Base-by-base conservation (phyloP, 768 basidiomycete species). In the Daedalea quercina region DNA sequence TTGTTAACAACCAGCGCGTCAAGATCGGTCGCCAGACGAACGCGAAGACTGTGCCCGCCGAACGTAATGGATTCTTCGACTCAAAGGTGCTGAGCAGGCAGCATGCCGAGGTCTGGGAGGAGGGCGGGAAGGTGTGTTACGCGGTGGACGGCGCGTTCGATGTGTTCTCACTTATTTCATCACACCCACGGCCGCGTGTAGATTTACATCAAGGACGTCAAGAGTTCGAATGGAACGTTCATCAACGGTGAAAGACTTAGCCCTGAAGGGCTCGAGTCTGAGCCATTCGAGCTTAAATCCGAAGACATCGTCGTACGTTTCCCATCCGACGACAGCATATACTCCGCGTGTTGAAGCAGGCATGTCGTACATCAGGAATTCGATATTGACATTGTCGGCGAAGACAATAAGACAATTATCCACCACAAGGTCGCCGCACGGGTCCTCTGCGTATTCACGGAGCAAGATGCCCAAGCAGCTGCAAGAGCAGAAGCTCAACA, bases 81-180 rank as follows among this genome's bases (percentile, higher is more conserved):
- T 89, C 86, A 22, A 97, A 98, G 67, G 86, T 98, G 8, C 76
- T 99, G 55, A 91, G 89, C 60, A 76, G 95, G 60, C 88, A 90
- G 73, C 95, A 98, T 65, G 95, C 95, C 13, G 95, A 98, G 71
- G 90, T 99, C n/a, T 99, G 87, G 95, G 94, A 91, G 72, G 91
- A 95, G 55, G 75, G 70, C 41, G 83, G 81, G 44, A 95, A 95
- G 82, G 94, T 92, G 46, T 47, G 75, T 65, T 11, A 17, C 25
- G 26, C 15, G 40, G 24, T 25, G n/a, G 23, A 25, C 53, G 34
- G 34, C 31, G 41, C 44, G 43, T 47, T 17, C 28, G 28, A 42
- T 33, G 54, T 47, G 50, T 34, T 44, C 47, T 59, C 49, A 59
- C 50, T 40, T 12, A 25, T 20, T 31, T 49, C 44, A 49, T 50